Conservation (phyloP, 306 rosid genomes). For the Cicer yamashitae region DNA sequence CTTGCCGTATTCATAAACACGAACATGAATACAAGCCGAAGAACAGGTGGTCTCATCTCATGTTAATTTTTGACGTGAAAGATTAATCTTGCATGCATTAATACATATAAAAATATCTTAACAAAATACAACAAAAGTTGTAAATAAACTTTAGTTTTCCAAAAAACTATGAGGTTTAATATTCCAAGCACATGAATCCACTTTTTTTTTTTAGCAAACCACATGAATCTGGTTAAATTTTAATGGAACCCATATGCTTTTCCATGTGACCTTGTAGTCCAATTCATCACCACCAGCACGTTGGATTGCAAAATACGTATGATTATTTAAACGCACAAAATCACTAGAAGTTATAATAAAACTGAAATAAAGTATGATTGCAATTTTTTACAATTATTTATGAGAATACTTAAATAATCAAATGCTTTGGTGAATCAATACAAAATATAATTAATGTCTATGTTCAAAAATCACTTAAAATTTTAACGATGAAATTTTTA, state of each 20-base stretch:
- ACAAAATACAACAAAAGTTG: not conserved
- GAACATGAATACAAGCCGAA: no score
- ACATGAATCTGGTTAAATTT: conserved; percentile 34
- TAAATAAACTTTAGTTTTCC: not conserved
- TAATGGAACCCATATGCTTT: conserved; percentile 23
- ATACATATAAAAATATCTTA: not conserved
- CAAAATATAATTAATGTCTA: not conserved
- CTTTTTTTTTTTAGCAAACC: conserved; percentile 4
- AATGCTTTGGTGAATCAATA: no score
- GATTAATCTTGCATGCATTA: not conserved
- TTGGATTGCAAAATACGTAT: conserved; percentile 13
- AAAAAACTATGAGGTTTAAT: not conserved
- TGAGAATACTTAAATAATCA: not conserved
- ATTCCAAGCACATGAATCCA: conserved; percentile 36
- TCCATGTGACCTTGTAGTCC: conserved; percentile 40
- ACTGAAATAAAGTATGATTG: not conserved
- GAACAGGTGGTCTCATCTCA: no score
- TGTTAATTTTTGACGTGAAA: not conserved
- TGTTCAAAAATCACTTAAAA: not conserved
- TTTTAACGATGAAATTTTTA: no score
- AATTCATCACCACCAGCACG: conserved; percentile 35
- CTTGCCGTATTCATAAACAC: no score
- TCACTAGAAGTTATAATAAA: not conserved
- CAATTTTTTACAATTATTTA: not conserved
- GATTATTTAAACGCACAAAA: not conserved